Evolutionary conservation across 2,329 filamentous ascomycete species (phyloP).

Genomic region (Cladosporium halotolerans): DNA sequence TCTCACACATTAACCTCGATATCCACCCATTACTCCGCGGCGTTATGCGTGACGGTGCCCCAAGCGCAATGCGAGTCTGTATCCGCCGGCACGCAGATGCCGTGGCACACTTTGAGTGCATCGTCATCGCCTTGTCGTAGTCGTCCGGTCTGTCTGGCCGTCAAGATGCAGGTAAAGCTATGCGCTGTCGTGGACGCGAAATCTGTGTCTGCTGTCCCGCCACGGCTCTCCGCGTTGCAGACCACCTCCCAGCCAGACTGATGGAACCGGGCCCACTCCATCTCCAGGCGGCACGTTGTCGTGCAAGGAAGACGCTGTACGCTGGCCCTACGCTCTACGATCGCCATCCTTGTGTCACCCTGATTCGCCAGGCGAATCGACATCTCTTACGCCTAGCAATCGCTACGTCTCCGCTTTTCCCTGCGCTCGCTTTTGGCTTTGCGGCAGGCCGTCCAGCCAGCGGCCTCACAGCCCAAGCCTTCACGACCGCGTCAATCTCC

Average conservation of each 20-base stretch:
- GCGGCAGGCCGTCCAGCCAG: too few relatives aligned
- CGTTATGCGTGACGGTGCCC: background rate
- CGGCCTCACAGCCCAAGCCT: background rate
- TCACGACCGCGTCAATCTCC: background rate
- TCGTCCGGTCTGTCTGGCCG: too few relatives aligned
- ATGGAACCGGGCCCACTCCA: background rate
- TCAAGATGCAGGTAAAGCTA: too few relatives aligned
- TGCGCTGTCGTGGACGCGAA: too few relatives aligned
- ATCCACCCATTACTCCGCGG: conserved; percentile 2
- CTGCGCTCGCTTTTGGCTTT: background rate
- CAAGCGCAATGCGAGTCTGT: conserved; percentile 1
- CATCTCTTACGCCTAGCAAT: background rate
- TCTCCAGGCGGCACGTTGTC: conserved; percentile 1
- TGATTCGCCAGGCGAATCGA: background rate
- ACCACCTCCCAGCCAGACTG: too few relatives aligned
- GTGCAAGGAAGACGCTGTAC: conserved; percentile 6
- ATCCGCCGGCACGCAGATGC: background rate
- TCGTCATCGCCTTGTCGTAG: too few relatives aligned
- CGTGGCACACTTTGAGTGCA: too few relatives aligned
- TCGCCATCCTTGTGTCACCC: background rate
- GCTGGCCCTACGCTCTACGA: background rate
- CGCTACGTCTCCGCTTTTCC: background rate
- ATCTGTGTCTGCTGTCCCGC: background rate
- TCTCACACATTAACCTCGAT: background rate
- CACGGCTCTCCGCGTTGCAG: conserved; percentile 1